Evolutionary conservation across 208 protist species (phyloP).

Genomic region (Leptomonas seymouri): DNA sequence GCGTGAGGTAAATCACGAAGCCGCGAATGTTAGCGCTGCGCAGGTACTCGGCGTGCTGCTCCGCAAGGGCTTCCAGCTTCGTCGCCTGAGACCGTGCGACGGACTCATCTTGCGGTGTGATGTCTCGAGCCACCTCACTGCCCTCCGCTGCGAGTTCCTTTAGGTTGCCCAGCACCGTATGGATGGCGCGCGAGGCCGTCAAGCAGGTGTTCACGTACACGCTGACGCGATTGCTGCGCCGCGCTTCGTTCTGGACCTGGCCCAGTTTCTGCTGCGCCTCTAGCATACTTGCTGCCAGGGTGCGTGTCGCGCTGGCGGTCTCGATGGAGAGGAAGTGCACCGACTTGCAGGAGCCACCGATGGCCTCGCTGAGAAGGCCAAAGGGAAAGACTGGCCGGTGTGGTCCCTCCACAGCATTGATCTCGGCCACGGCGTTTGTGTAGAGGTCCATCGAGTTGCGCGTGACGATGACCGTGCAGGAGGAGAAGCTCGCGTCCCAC

Average conservation of each 20-base stretch:
- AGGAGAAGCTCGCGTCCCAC: constrained; percentile 45
- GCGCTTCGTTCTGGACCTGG: constrained; percentile 19
- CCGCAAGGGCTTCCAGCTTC: constrained; percentile 25
- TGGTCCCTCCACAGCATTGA: constrained; percentile 12
- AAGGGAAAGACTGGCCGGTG: constrained; percentile 22
- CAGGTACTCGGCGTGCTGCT: constrained; percentile 41
- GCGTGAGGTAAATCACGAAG: constrained; percentile 31
- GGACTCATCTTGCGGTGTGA: constrained; percentile 6
- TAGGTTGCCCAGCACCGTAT: neutral
- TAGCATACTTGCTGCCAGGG: constrained; percentile 14
- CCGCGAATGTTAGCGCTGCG: constrained; percentile 7
- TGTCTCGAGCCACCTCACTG: neutral
- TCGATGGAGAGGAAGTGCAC: constrained; percentile 34
- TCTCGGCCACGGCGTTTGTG: constrained; percentile 20
- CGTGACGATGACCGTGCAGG: constrained; percentile 41
- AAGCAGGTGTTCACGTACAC: constrained; percentile 28
- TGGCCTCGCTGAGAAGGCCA: constrained; percentile 33
- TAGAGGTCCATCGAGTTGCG: constrained; percentile 34
- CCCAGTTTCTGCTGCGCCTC: constrained; percentile 29
- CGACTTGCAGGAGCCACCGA: constrained; percentile 36
- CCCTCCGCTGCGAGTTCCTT: neutral
- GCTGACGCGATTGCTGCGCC: constrained; percentile 23
- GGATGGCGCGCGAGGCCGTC: constrained; percentile 1
- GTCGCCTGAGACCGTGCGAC: constrained; percentile 2
- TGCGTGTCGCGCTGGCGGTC: constrained; percentile 1